Evolutionary conservation across 495 filamentous ascomycete genomes (phyloP).

Genomic region (Hyaloscypha variabilis): DNA sequence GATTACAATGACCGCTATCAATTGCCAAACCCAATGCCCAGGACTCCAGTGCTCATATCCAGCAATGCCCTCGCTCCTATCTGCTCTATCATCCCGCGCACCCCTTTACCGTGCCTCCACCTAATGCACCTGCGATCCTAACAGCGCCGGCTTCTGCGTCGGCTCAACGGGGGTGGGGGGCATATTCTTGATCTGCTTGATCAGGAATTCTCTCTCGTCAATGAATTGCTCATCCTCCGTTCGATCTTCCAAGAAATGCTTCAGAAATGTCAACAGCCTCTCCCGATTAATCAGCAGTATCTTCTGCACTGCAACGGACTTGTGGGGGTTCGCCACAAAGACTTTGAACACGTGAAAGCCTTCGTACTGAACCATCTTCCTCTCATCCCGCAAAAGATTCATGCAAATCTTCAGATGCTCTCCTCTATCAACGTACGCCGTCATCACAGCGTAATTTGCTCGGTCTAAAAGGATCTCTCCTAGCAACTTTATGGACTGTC

Average conservation of each 20-base stretch:
- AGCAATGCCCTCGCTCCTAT: constrained; percentile 15
- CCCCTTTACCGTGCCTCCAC: background rate
- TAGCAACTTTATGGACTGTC: constrained; percentile 95
- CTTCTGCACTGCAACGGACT: constrained; percentile 89
- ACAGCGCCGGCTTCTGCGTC: constrained; percentile 35
- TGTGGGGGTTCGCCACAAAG: constrained; percentile 97
- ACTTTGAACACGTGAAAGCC: constrained; percentile 99
- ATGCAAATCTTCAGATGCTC: constrained; percentile 98
- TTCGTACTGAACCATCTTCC: constrained; percentile 99
- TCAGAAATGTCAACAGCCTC: constrained; percentile 83
- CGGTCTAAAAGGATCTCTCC: constrained; percentile 94
- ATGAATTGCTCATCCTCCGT: constrained; percentile 98
- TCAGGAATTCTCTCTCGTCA: constrained; percentile 94
- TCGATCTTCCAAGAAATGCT: constrained; percentile 89
- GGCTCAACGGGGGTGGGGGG: constrained; percentile 67
- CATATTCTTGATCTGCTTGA: constrained; percentile 88
- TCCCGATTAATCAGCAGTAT: constrained; percentile 96
- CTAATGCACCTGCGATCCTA: constrained; percentile 30
- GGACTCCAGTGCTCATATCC: constrained; percentile 25
- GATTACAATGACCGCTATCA: constrained; percentile 24
- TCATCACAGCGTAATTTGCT: constrained; percentile 98
- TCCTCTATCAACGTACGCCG: constrained; percentile 89
- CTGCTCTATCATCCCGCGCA: constrained; percentile 6
- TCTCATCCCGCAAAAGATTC: constrained; percentile 91
- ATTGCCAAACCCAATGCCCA: constrained; percentile 26